Base-by-base conservation (phyloP, 495 filamentous ascomycete species). In the Amniculicola lignicola region DNA sequence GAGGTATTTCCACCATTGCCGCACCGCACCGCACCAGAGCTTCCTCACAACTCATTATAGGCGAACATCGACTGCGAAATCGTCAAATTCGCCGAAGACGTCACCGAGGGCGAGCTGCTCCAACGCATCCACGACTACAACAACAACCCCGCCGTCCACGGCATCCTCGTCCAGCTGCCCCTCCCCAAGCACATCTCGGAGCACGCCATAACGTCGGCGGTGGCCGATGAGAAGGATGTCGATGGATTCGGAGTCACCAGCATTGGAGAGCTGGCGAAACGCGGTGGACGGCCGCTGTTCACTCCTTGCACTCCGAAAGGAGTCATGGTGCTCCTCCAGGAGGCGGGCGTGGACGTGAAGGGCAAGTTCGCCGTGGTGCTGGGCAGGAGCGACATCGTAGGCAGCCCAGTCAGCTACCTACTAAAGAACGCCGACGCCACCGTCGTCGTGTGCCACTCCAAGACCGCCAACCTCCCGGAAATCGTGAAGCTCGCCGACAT, bases 301-400 rank as follows among this genome's bases (percentile, higher is more conserved):
- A 80, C 82, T 48, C 93, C 93, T 35, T 98, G 93, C 76, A 98
- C 93, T 1, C 94, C 93, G 7, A 90, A 96, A 74, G 93, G 93
- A 56, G 88, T 97, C 52, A 97, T 97, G 90, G 87, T 88, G 31
- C 79, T 98, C 56, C 76, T 98, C 35, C 67, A 86, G 64, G 88
- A 91, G 64, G 83, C 85, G 46, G 91, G 89, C 16, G 85, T 97
- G 11, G 79, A 94, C 40, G 75, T 92, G 11, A 79, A 74, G 2
- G 94, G 93, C 31, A 97, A 96, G 80, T 85, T 90, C 63, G 94
- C 92, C 11, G 92, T 97, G 0, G 94, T 98, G 7, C 75, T 98
- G 27, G 93, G 93, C 27, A 84, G 93, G 16, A 96, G 90, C 68
- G 93, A 98, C 63, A 97, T 97, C 59, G 93, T 98, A 16, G 93